Evolutionary conservation across 164 flowering plant species (phyloP), one percentile per base, ranked within the genome.

Genomic region (Vitis cinerea): DNA sequence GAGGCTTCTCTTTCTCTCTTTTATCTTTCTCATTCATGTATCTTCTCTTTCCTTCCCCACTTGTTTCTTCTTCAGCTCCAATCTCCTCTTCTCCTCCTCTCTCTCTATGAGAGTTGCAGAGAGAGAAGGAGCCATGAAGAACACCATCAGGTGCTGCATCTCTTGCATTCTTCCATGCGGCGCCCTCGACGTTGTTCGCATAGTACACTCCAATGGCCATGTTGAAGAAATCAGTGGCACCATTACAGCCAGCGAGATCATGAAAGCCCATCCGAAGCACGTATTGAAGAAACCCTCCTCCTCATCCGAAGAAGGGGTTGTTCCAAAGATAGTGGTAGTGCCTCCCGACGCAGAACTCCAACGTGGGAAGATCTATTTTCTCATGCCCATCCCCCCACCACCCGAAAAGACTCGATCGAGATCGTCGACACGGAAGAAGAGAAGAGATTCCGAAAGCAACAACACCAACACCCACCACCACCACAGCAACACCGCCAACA

Each of bases 121-220:
- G 65, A 75, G 66, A 72, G 31, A 47, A 66, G 60, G 67, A 15
- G 68, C 70, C 59, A 93, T 93, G 95, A 87, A 72, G 77, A 85
- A 86, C 80, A 79, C 87, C 49, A 80, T 93, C 15, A 78, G 90
- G 72, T 91, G 98, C 76, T 93, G 91, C 83, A 86, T 93, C 70
- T 85, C 98, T 30, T 93, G 98, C 90, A 91, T 93, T 73, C 88
- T 93, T 6, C 97, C 98, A 10, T 93, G 98, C 64, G 98, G 98
- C 15, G 83, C 90, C 1, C 92, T 93, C 1, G 98, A 93, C 71
- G 95, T 93, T 50, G 82, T 91, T 48, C 80, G 96, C 4, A 86
- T 93, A 14, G 93, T 93, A 1, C 98, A 93, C 76, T 57, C 83
- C 3, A 86, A 88, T 61, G 98, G 98, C 29, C 82, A 75, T 1